Evolutionary conservation across 2,329 filamentous ascomycete species (phyloP).

Genomic region (Xylaria arbuscula): DNA sequence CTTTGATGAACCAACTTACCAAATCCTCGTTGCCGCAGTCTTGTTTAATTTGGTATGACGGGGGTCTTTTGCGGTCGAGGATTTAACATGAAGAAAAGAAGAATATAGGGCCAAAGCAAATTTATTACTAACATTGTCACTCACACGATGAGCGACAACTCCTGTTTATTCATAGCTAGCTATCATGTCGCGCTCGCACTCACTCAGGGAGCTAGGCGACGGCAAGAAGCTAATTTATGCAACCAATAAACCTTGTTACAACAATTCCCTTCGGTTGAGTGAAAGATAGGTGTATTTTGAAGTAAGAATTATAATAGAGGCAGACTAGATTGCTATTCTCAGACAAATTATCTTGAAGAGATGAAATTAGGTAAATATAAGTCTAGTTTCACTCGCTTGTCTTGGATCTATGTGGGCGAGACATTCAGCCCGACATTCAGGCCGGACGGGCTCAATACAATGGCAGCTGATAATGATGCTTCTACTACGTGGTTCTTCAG

Average conservation of each 20-base stretch:
- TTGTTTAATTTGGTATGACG: slow-evolving; percentile 18
- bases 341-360: background rate
- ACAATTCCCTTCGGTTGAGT: slow-evolving; percentile 5
- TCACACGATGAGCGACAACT: slow-evolving; percentile 21
- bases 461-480: background rate
- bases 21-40: slow-evolving; percentile 7
- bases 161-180: slow-evolving; percentile 24
- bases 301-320: background rate
- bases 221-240: slow-evolving; percentile 16
- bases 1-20: slow-evolving; percentile 30
- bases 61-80: slow-evolving; percentile 17
- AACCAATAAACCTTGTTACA: slow-evolving; percentile 21
- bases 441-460: background rate
- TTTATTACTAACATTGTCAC: slow-evolving; percentile 21
- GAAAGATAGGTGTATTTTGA: background rate
- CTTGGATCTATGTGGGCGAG: slow-evolving; percentile 1
- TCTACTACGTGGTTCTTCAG: background rate
- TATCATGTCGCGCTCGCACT: background rate
- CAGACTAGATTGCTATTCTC: background rate
- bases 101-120: slow-evolving; percentile 31
- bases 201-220: slow-evolving; percentile 8
- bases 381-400: background rate
- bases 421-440: background rate
- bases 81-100: slow-evolving; percentile 27
- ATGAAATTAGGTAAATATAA: background rate